Base-by-base conservation (phyloP, 805 yeast genomes). In the Pichia insulana region DNA sequence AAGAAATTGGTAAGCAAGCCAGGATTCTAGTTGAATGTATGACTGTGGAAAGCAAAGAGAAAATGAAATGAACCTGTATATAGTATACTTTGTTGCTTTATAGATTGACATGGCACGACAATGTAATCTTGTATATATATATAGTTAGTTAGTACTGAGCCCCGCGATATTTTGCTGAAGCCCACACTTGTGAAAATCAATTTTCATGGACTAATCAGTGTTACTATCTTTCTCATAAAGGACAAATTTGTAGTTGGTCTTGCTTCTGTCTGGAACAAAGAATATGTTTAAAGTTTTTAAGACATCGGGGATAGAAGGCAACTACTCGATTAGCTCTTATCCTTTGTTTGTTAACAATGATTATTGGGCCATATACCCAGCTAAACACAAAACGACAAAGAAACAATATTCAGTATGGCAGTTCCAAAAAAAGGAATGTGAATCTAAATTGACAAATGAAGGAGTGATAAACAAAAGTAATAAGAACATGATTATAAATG, bases 351-450 rank as follows among this genome's bases (percentile, higher is more conserved):
- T 57, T 2, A 68, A 70, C 15, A 71, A 82, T 7, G 94, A 84
- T 18, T 83, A 89, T 16, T 89, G 97, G 97, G 62, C 79, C 7
- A 77, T 89, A 0, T 84, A 76, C 55, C 87, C 90, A 2, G 97
- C 90, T n/a, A 83, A 81, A 49, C 81, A 80, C 43, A 75, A 76
- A 50, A 65, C 73, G 20, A 65, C 76, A 2, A 79, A 80, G 30
- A 70, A 74, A 37, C 62, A 68, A 44, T 95, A 78, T 2, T 83
- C 95, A 2, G 94, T 90, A 10, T 88, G 92, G 63, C 79, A 83
- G 26, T 84, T 88, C 55, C 95, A 83, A 59, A 89, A 88, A 65
- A 76, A 79, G 55, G 78, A 76, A 42, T 76, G 84, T 49, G 89
- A 84, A 50, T 59, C 71, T 7, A 64, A 65, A 42, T 58, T 88